These are phyloP conservation scores for Cryphonectria japonica DNA, from an alignment of 2,329 filamentous ascomycete genomes.

Conservation along the genomic window DNA sequence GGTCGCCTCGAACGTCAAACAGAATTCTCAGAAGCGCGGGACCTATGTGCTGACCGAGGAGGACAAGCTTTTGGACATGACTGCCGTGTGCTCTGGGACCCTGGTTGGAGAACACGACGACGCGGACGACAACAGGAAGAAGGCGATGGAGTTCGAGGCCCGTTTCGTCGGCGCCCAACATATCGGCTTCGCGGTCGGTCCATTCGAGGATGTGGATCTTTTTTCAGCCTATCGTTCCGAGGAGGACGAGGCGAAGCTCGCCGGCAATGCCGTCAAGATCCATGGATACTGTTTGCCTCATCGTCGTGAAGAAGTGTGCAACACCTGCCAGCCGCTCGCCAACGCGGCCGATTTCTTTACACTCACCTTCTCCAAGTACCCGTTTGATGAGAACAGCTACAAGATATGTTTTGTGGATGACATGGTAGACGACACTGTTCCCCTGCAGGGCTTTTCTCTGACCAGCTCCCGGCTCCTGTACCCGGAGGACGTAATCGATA, in stretches of 20 bases:
- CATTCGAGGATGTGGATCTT: slow-evolving; percentile 91
- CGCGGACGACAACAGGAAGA: slow-evolving; percentile 76
- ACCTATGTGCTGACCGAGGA: slow-evolving; percentile 63
- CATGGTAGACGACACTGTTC: slow-evolving; percentile 72
- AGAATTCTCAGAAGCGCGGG: slow-evolving; percentile 46
- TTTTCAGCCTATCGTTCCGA: slow-evolving; percentile 83
- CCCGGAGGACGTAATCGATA: slow-evolving; percentile 82
- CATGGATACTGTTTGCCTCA: slow-evolving; percentile 90
- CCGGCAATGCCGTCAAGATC: slow-evolving; percentile 84
- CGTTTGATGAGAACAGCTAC: slow-evolving; percentile 75
- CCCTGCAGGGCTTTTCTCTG: slow-evolving; percentile 82
- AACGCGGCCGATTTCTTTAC: slow-evolving; percentile 90
- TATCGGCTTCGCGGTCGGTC: slow-evolving; percentile 90
- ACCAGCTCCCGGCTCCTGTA: slow-evolving; percentile 87
- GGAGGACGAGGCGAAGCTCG: slow-evolving; percentile 89
- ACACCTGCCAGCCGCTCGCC: slow-evolving; percentile 84
- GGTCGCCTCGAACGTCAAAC: neutral
- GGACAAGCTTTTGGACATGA: slow-evolving; percentile 86
- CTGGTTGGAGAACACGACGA: slow-evolving; percentile 82
- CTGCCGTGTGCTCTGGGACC: slow-evolving; percentile 88
- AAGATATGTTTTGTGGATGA: slow-evolving; percentile 96
- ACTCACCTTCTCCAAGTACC: slow-evolving; percentile 83
- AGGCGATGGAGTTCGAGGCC: slow-evolving; percentile 84
- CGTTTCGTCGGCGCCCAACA: slow-evolving; percentile 79
- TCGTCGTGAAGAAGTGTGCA: slow-evolving; percentile 78